Conservation (phyloP, 805 yeast genomes). For the Metschnikowia aberdeeniae region DNA sequence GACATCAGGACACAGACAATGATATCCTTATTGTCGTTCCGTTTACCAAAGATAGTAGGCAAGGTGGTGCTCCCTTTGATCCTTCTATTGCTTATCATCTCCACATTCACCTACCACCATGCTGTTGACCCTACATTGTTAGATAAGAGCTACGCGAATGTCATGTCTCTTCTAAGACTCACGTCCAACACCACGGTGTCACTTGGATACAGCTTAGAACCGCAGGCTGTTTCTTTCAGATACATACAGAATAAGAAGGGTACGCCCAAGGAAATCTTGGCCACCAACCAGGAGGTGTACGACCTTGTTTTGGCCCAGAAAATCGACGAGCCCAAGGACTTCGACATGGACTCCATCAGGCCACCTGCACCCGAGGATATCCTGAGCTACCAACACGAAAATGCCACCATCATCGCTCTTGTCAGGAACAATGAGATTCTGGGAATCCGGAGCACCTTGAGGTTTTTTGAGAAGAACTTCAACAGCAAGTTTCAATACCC, state of each 20-base stretch:
- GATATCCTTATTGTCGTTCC: constrained; percentile 10
- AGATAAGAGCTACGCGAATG: constrained; percentile 6
- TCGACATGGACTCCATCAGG: constrained; percentile 26
- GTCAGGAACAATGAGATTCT: constrained; percentile 64
- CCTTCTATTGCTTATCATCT: background rate
- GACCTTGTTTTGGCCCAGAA: constrained; percentile 29
- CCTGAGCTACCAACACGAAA: constrained; percentile 43
- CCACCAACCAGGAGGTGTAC: constrained; percentile 37
- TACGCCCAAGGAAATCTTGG: constrained; percentile 29
- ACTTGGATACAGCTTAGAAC: constrained; percentile 14
- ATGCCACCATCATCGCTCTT: constrained; percentile 70
- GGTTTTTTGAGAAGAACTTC: constrained; percentile 58
- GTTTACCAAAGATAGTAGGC: constrained; percentile 7
- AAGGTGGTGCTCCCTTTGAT: constrained; percentile 8
- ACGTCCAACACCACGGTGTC: constrained; percentile 1
- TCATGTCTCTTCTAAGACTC: constrained; percentile 5
- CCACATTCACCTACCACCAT: constrained; percentile 5
- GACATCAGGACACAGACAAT: constrained; percentile 4
- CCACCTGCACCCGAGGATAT: constrained; percentile 23
- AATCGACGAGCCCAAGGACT: constrained; percentile 49
- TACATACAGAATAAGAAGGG: constrained; percentile 30
- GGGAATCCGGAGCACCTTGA: constrained; percentile 49
- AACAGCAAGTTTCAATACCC: constrained; percentile 73
- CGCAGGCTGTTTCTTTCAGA: constrained; percentile 30
- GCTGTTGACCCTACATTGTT: constrained; percentile 9